Conservation (phyloP, 805 yeast genomes). For the Wickerhamiella dianesei region DNA sequence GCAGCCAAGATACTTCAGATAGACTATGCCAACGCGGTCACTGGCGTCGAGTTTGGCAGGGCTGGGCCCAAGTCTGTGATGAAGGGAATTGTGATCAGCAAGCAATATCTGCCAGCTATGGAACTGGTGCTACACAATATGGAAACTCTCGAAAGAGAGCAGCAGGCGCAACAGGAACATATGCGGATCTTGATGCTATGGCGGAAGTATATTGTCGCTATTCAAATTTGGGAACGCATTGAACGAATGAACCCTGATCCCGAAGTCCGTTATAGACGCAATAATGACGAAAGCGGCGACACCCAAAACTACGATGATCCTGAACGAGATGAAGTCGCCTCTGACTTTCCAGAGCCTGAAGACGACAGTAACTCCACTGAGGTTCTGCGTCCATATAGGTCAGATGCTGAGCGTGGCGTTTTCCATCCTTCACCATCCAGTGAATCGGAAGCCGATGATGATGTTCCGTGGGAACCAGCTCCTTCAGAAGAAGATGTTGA, state of each 20-base stretch:
- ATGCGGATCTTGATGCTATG: constrained; percentile 27
- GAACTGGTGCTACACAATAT: constrained; percentile 34
- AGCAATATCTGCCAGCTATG: constrained; percentile 48
- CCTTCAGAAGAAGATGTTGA: background rate
- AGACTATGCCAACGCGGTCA: constrained; percentile 79
- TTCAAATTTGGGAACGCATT: constrained; percentile 20
- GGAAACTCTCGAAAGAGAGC: constrained; percentile 37
- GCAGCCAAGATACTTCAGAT: constrained; percentile 63
- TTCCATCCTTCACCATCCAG: background rate
- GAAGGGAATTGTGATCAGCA: constrained; percentile 65
- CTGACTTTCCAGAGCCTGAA: background rate
- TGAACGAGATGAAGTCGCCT: background rate
- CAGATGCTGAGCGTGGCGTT: background rate
- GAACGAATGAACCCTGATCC: constrained; percentile 17
- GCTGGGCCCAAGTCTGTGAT: constrained; percentile 38
- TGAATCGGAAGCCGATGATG: constrained; percentile 1
- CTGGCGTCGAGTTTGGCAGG: constrained; percentile 60
- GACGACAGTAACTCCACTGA: background rate
- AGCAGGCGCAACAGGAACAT: constrained; percentile 30
- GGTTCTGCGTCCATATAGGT: background rate
- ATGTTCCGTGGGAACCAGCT: background rate
- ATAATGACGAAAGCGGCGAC: background rate
- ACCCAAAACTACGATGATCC: background rate
- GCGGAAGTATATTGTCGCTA: constrained; percentile 26
- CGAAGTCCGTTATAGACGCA: background rate